Evolutionary conservation across 169 alveolate species (phyloP).

Genomic region (Cryptosporidium parvum): DNA sequence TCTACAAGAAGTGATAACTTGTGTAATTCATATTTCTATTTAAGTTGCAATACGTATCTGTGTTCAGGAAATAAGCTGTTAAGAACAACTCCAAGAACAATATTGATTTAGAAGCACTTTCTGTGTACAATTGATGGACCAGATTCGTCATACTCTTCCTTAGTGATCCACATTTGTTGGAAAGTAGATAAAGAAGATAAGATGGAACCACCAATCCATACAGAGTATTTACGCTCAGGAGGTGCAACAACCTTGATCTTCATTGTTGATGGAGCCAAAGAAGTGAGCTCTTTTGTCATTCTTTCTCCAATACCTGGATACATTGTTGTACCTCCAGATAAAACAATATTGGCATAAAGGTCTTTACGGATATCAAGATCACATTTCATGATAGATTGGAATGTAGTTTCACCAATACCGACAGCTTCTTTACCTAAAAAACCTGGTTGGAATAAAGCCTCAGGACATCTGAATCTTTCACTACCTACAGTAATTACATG

Average conservation of each 20-base stretch:
- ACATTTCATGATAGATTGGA: conserved; percentile 95
- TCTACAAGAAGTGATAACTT: not conserved
- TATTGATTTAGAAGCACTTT: conserved; percentile 91
- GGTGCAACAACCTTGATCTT: conserved; percentile 98
- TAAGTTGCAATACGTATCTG: not conserved
- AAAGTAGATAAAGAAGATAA: conserved; percentile 95
- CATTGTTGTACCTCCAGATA: conserved; percentile 98
- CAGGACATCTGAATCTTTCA: conserved; percentile 98
- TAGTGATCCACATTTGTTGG: conserved; percentile 98
- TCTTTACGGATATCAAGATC: conserved; percentile 96
- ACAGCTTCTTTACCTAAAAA: conserved; percentile 94
- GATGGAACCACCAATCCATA: conserved; percentile 99
- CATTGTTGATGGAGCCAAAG: conserved; percentile 96
- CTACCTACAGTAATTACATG: conserved; percentile 93
- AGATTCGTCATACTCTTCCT: conserved; percentile 97
- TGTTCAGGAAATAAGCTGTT: not conserved
- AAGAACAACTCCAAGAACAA: not conserved
- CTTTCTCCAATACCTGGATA: conserved; percentile 97
- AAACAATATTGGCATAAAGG: conserved; percentile 94
- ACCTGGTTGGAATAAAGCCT: conserved; percentile 96
- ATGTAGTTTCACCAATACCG: conserved; percentile 95
- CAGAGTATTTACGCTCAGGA: conserved; percentile 97
- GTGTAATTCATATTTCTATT: conserved; percentile 22
- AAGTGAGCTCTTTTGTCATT: conserved; percentile 95
- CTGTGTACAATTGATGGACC: conserved; percentile 99